phyloP scores from a whole-genome alignment of 768 basidiomycete genomes.

The Pseudohyphozyma bogoriensis region DNA sequence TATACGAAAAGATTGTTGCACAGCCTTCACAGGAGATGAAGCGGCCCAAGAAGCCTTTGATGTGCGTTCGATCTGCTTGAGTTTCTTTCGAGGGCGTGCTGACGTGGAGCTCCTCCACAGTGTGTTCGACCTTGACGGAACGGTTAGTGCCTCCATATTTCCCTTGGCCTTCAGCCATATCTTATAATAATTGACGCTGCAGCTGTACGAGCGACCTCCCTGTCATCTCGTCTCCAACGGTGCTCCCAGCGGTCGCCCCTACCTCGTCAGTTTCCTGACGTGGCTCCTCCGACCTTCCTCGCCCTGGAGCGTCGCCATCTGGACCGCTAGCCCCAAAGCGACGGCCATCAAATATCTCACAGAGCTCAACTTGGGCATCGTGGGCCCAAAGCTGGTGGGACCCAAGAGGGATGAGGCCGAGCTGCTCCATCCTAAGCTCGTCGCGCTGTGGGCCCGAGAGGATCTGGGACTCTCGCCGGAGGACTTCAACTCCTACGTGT shows the following conservation, averaged over 20 bases:
- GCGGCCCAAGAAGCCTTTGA: neutral
- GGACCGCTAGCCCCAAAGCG: conserved; percentile 14
- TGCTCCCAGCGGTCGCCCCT: conserved; percentile 12
- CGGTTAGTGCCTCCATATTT: neutral
- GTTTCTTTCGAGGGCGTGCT: too few species aligned
- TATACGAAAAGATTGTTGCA: neutral
- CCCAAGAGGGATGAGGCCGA: conserved; percentile 9
- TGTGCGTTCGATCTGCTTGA: neutral
- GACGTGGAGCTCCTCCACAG: neutral
- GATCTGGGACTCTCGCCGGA: conserved; percentile 11
- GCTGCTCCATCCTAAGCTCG: conserved; percentile 19
- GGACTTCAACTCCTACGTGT: conserved; percentile 15
- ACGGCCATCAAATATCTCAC: conserved; percentile 18
- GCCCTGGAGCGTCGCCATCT: conserved; percentile 22
- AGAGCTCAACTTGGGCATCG: conserved; percentile 22
- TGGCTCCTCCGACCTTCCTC: conserved; percentile 17
- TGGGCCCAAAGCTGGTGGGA: conserved; percentile 9
- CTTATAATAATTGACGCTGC: neutral
- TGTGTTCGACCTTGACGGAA: conserved; percentile 26
- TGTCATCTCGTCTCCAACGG: conserved; percentile 14
- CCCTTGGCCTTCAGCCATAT: neutral
- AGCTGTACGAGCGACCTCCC: conserved; percentile 25
- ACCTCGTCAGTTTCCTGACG: conserved; percentile 11
- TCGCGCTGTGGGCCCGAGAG: conserved; percentile 23
- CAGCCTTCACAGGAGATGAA: neutral